phyloP scores from a whole-genome alignment of 2,329 filamentous ascomycete species.

The Sporothrix protearum region DNA sequence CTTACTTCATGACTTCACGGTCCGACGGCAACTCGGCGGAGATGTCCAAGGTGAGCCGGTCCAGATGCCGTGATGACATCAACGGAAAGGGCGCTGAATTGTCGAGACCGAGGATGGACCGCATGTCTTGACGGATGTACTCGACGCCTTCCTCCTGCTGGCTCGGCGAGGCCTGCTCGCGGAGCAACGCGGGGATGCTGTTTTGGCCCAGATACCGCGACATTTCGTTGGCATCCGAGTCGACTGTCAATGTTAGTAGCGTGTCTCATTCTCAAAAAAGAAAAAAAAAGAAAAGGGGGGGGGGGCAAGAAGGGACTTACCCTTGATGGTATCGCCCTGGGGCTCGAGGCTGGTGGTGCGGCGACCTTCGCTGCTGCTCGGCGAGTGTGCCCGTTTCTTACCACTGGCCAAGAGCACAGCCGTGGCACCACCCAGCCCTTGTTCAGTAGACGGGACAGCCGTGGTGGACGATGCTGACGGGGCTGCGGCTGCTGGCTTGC shows the following conservation, averaged over 20 bases:
- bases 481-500: constrained; percentile 30
- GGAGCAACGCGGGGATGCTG: constrained; percentile 62
- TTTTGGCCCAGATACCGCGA: constrained; percentile 64
- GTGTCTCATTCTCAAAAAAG: background rate
- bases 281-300: too few relatives aligned
- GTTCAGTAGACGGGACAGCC: background rate
- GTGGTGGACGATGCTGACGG: constrained; percentile 29
- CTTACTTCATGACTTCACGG: constrained; percentile 63
- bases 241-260: constrained; percentile 37
- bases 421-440: constrained; percentile 10
- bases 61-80: constrained; percentile 62
- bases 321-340: constrained; percentile 24
- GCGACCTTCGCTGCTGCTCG: constrained; percentile 40
- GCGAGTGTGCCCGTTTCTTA: constrained; percentile 45
- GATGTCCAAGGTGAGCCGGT: constrained; percentile 58
- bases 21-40: constrained; percentile 60
- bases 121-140: constrained; percentile 59
- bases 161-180: constrained; percentile 56
- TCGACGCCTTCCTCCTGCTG: constrained; percentile 52
- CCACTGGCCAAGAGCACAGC: constrained; percentile 28
- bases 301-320: constrained; percentile 26
- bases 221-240: constrained; percentile 52
- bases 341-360: constrained; percentile 22
- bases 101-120: constrained; percentile 62
- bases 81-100: constrained; percentile 64